Base-by-base conservation (phyloP, 2,329 filamentous ascomycete genomes). In the Ophiocordyceps camponoti-leonardi region DNA sequence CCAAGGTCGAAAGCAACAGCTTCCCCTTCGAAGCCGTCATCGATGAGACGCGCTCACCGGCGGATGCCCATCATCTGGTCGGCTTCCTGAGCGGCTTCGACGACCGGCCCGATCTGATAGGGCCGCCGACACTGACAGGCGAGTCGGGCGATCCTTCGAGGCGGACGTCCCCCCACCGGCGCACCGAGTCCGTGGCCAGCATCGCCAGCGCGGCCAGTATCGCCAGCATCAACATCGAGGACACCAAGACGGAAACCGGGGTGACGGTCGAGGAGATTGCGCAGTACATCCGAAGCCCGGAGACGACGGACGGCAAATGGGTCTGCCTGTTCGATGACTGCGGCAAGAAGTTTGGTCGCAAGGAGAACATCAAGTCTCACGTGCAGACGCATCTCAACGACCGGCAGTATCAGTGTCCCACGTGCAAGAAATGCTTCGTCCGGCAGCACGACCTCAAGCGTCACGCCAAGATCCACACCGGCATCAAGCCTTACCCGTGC, bases 331-430 rank as follows among this genome's bases (percentile, higher is more conserved):
- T 67, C 47, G 72, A 86, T 10, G 80, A 79, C 26, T 98, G 92
- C 63, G 76, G 80, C 53, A 94, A 94, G 63, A 77, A 80, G 45
- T 96, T 98, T 59, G 90, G 88, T n/a, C 79, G 92, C 54, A 94
- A 95, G 62, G 92, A 98, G 63, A 96, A 98, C 65, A 95, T 96
- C 69, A 94, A 94, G 61, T 94, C 88, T 1, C 92, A 98, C 61
- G 86, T 98, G 14, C 92, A 98, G 65, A 98, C 92, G 4, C 92
- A 98, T 64, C 80, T 98, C 51, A 92, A 93, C 56, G 92, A 98
- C 61, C 77, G 92, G 43, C 92, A 95, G 60, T 98, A 86, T 66
- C 82, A 86, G 62, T 98, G 92, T 65, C 87, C 90, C 42, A 81
- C 84, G 46, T 98, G 92, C 67, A 74, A 83, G 45, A 96, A 96